Base-by-base conservation (phyloP, 2,329 filamentous ascomycete genomes). In the Hymenoscyphus linearis region DNA sequence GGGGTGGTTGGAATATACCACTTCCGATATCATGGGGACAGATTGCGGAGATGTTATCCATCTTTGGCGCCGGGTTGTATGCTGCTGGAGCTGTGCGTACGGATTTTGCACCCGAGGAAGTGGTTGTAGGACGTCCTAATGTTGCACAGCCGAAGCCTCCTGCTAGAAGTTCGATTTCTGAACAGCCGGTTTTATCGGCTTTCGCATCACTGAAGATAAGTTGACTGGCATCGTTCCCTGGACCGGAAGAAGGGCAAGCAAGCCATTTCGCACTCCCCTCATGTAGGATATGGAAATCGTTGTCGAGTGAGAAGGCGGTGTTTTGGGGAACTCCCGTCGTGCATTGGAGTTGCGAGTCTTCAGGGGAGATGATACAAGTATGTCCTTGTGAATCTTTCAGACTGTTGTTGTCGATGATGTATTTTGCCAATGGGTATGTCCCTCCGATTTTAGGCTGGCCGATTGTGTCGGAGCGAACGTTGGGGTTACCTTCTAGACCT, bases 361-460 rank as follows among this genome's bases (percentile, higher is more conserved):
- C 60, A n/a, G 67, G 47, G 18, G 61, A 61, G 40, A 71, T 66
- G 25, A 67, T 50, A 56, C 70, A 72, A 14, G 65, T 68, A 50
- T 69, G 66, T 25, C 65, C 59, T 14, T 57, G 53, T 2, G 59
- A 53, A 52, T 70, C 68, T 34, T 60, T 65, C 57, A 72, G 57
- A 1, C 55, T 62, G 7, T 62, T 56, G n/a, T 57, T 61, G 35
- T 62, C 52, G 52, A 72, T 61, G 52, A 66, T 64, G 56, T 68
- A 72, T 14, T 56, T 35, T 3, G 60, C 66, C 58, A 65, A 64
- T 27, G 66, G 66, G 56, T 65, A 69, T 9, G 36, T 52, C 6
- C 68, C 68, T 16, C 65, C 66, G 37, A 72, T 65, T 54, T 65
- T 67, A 47, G 66, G 66, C 60, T 70, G 62, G 14, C 70, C 70